Percentiles rank a stretch among this genome's conserved stretches.
Evolutionary conservation across 2,329 filamentous ascomycete species (phyloP).

Genomic region (Cytospora paraplurivora): DNA sequence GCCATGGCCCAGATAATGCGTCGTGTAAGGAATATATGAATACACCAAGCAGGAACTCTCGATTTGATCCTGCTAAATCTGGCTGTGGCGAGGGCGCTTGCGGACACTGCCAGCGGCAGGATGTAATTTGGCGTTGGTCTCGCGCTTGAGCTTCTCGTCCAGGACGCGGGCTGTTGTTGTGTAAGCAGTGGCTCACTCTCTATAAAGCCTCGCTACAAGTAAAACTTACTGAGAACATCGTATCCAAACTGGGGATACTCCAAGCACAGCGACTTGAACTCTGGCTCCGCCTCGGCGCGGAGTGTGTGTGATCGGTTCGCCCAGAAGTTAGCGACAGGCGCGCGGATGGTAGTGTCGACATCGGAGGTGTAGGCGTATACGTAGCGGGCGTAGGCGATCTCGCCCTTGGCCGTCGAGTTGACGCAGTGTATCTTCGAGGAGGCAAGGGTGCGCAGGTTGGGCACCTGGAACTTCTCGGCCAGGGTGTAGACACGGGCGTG

Average conservation of each 20-base stretch:
- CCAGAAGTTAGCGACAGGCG: slow-evolving; percentile 89
- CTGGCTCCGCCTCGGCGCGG: slow-evolving; percentile 80
- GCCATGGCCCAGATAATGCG: background rate
- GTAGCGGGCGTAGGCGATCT: slow-evolving; percentile 89
- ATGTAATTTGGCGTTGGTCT: slow-evolving; percentile 62
- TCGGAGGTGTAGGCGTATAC: slow-evolving; percentile 76
- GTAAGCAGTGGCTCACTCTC: slow-evolving; percentile 28
- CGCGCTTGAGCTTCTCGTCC: slow-evolving; percentile 67
- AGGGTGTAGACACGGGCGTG: slow-evolving; percentile 90
- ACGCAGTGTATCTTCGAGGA: slow-evolving; percentile 92
- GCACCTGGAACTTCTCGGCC: slow-evolving; percentile 74
- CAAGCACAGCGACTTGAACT: slow-evolving; percentile 83
- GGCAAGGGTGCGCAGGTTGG: slow-evolving; percentile 71
- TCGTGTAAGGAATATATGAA: background rate
- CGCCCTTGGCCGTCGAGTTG: slow-evolving; percentile 82
- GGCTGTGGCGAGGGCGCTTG: slow-evolving; percentile 59
- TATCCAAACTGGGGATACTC: slow-evolving; percentile 92
- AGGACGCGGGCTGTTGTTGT: slow-evolving; percentile 57
- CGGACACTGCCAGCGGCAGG: slow-evolving; percentile 52
- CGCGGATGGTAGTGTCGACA: slow-evolving; percentile 73
- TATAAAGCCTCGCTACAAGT: background rate
- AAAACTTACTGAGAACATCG: slow-evolving; percentile 75
- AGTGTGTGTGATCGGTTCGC: slow-evolving; percentile 77
- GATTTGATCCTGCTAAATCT: background rate
- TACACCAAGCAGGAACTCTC: background rate